phyloP scores from a whole-genome alignment of 108 stramenopile species.

The Bacterosira constricta region DNA sequence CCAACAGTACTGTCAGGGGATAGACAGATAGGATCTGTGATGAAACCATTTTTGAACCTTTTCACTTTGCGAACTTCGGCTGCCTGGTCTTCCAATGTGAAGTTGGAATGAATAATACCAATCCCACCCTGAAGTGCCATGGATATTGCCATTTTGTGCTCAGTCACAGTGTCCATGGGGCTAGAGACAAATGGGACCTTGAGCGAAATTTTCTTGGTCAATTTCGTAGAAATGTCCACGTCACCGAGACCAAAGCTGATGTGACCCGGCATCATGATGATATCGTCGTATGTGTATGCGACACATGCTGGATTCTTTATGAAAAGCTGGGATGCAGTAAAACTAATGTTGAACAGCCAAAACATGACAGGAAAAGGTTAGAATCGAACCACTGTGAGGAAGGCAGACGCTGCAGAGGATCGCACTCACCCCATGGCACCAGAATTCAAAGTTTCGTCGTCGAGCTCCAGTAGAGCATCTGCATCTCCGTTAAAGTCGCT shows the following conservation, averaged over 20 bases:
- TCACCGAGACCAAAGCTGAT: conserved; percentile 93
- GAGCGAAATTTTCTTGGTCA: conserved; percentile 91
- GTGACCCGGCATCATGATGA: conserved; percentile 98
- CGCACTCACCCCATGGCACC: conserved; percentile 88
- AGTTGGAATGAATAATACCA: conserved; percentile 99
- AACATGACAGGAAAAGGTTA: neutral
- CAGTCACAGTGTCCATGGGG: conserved; percentile 99
- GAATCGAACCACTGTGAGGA: neutral
- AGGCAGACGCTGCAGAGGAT: neutral
- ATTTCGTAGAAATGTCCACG: conserved; percentile 89
- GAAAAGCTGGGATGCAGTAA: conserved; percentile 82
- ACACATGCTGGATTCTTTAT: conserved; percentile 80
- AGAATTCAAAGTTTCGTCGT: conserved; percentile 88
- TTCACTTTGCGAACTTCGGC: conserved; percentile 93
- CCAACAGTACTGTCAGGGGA: conserved; percentile 89
- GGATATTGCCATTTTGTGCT: conserved; percentile 95
- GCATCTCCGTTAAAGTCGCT: conserved; percentile 9
- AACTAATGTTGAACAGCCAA: no score
- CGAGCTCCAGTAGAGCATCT: conserved; percentile 66
- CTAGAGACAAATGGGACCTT: conserved; percentile 96
- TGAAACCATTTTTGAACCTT: conserved; percentile 99
- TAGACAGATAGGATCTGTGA: conserved; percentile 97
- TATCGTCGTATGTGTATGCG: conserved; percentile 98
- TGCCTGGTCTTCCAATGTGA: conserved; percentile 93
- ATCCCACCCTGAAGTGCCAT: conserved; percentile 99